These are phyloP conservation scores for Clitopilus hobsonii DNA, from an alignment of 768 basidiomycete genomes.

Conservation along the genomic window DNA sequence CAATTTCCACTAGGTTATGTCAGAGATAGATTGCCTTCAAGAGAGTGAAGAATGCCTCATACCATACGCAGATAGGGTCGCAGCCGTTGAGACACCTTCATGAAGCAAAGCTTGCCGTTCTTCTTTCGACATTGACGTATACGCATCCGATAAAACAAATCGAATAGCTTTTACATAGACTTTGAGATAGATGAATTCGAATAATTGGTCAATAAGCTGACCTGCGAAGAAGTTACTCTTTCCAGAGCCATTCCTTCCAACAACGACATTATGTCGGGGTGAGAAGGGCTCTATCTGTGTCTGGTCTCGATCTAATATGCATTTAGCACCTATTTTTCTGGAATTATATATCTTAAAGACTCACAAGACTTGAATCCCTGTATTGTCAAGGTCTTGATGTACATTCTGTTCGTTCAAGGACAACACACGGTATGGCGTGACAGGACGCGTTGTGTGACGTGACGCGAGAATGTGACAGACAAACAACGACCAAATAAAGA, in stretches of 20 bases:
- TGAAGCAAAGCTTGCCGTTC: slow-evolving; percentile 92
- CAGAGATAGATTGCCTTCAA: slow-evolving; percentile 1
- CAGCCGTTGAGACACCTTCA: slow-evolving; percentile 84
- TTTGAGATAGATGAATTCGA: neutral
- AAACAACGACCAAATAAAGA: neutral
- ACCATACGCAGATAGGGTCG: slow-evolving; percentile 92
- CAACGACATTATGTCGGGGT: slow-evolving; percentile 91
- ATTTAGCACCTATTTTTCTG: slow-evolving; percentile 3
- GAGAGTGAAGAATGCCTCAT: slow-evolving; percentile 13
- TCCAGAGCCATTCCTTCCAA: slow-evolving; percentile 95
- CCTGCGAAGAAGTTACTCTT: slow-evolving; percentile 99
- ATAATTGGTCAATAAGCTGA: slow-evolving; percentile 25
- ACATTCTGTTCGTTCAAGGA: slow-evolving; percentile 37
- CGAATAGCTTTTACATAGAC: slow-evolving; percentile 67
- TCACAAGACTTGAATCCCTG: slow-evolving; percentile 98
- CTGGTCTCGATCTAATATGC: slow-evolving; percentile 68
- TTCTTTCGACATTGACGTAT: slow-evolving; percentile 91
- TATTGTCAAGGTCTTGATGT: slow-evolving; percentile 85
- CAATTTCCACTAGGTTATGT: slow-evolving; percentile 66
- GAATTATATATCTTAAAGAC: slow-evolving; percentile 15
- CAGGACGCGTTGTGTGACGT: neutral
- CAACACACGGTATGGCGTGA: no score
- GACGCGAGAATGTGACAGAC: neutral
- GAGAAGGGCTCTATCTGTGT: slow-evolving; percentile 94
- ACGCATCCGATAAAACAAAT: slow-evolving; percentile 96